Evolutionary conservation across 2,329 filamentous ascomycete genomes (phyloP), one percentile per base, ranked within the genome.

Genomic region (Cladobotryum protrusum): DNA sequence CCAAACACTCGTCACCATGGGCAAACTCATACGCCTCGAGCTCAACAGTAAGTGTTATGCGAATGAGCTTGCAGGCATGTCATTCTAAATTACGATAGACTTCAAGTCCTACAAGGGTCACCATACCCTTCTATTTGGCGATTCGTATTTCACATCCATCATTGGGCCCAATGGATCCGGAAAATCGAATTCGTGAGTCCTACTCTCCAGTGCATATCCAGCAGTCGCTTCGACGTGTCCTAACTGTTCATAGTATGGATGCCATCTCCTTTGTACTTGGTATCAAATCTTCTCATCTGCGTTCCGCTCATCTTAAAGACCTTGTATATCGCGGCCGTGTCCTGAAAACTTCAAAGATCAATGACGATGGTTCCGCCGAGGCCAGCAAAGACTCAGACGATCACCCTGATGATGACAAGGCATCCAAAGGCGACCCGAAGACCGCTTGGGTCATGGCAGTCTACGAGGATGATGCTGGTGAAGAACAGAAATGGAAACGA

Each of bases 91-190:
- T 42, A 42, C 34, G 41, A 24, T 63, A 93, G 88, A 99, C 75
- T 99, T 99, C 83, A 99, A 99, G 75, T 97, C 93, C 61, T 99
- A 99, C 76, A 96, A 96, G 70, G 93, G 91, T 52, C 91, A 96
- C 63, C 93, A 99, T 73, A 85, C 82, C 53, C 82, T 99, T 41
- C 82, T 96, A 47, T 96, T 99, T 63, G 92, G 92, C 63, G 92
- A 99, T 73, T 95, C 91, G 2, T 97, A 96, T 72, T 99, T 99
- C 70, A 99, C 93, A 45, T 99, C 93, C 39, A 96, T 99, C 64
- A 97, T 99, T 64, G 93, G 95, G 5, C 93, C 93, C 67, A 99
- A 99, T 91, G 93, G 93, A 75, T 97, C 93, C 34, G 93, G 93
- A 57, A 99, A 99, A 71, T 99, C 93, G 17, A 99, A 99, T 69